These are phyloP conservation scores for Zea luxurians DNA, from an alignment of 176 grass and related monocot genomes.

Conservation along the genomic window DNA sequence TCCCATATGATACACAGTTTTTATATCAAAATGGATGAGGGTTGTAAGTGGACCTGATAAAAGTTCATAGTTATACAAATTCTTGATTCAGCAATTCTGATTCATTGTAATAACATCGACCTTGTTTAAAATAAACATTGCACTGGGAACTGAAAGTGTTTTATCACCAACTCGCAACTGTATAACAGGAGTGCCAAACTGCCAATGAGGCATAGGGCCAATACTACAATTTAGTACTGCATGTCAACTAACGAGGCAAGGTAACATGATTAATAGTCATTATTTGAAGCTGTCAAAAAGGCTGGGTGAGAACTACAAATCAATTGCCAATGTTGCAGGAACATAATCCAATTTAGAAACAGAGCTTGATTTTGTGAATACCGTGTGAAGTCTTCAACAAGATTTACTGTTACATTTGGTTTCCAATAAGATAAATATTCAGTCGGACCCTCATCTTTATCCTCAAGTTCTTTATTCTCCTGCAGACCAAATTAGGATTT, in stretches of 20 bases:
- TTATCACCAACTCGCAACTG: neutral
- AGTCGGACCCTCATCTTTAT: constrained; percentile 63
- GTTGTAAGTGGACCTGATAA: neutral
- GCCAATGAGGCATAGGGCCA: neutral
- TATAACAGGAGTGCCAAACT: neutral
- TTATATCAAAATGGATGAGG: neutral
- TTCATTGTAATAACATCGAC: neutral
- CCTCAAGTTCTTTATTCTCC: constrained; percentile 59
- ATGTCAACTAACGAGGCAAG: neutral
- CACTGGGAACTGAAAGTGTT: neutral
- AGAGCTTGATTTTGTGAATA: constrained; percentile 45
- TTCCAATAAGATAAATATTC: constrained; percentile 99
- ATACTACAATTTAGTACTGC: neutral
- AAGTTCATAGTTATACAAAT: constrained; percentile 13
- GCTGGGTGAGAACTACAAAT: too few species aligned
- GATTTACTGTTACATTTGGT: constrained; percentile 94
- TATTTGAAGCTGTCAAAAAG: neutral
- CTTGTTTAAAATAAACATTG: neutral
- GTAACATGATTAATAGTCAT: constrained; percentile 15
- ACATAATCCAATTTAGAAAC: neutral
- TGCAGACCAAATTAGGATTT: constrained; percentile 33
- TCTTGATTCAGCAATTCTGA: constrained; percentile 8
- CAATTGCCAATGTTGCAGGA: too few species aligned
- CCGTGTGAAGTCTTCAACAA: constrained; percentile 90
- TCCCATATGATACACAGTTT: neutral